A percentile compares a stretch with the other conserved stretches of the same genome.
phyloP scores from a whole-genome alignment of 2,329 filamentous ascomycete genomes.

The Thelonectria blattea region DNA sequence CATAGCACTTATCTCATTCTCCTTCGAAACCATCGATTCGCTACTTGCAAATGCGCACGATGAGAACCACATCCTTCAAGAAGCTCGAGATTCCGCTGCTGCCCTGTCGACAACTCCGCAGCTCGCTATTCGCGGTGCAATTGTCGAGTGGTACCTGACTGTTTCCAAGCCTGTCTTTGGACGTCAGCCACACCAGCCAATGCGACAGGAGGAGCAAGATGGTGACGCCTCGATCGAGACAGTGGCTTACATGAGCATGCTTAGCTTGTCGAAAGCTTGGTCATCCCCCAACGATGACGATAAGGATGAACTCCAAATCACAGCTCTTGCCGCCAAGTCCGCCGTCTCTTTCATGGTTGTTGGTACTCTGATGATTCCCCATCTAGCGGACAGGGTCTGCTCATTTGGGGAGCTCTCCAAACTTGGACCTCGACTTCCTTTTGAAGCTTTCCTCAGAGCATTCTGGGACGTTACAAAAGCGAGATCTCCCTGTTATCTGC shows the following conservation, averaged over 20 bases:
- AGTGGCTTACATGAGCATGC: constrained; percentile 36
- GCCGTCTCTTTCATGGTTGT: constrained; percentile 31
- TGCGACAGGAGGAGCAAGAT: background rate
- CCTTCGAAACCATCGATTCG: background rate
- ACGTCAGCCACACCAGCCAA: background rate
- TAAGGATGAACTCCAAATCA: constrained; percentile 19
- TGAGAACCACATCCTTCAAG: constrained; percentile 24
- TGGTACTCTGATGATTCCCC: constrained; percentile 27
- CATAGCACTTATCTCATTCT: constrained; percentile 19
- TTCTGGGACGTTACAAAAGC: constrained; percentile 27
- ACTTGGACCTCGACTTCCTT: background rate
- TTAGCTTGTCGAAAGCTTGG: constrained; percentile 25
- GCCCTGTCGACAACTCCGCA: constrained; percentile 12
- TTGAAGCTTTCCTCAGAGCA: constrained; percentile 21
- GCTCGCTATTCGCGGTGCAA: constrained; percentile 19
- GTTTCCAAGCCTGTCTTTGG: background rate
- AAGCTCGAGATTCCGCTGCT: constrained; percentile 9
- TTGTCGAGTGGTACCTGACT: constrained; percentile 28
- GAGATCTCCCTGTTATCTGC: constrained; percentile 2
- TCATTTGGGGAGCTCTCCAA: constrained; percentile 3
- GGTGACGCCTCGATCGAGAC: constrained; percentile 23
- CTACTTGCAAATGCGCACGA: background rate
- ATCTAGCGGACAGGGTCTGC: constrained; percentile 8
- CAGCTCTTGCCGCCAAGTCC: constrained; percentile 26
- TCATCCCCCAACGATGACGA: constrained; percentile 24